Evolutionary conservation across 2,329 filamentous ascomycete species (phyloP), one percentile per base, ranked within the genome.

Genomic region (Ascocoryne sarcoides): DNA sequence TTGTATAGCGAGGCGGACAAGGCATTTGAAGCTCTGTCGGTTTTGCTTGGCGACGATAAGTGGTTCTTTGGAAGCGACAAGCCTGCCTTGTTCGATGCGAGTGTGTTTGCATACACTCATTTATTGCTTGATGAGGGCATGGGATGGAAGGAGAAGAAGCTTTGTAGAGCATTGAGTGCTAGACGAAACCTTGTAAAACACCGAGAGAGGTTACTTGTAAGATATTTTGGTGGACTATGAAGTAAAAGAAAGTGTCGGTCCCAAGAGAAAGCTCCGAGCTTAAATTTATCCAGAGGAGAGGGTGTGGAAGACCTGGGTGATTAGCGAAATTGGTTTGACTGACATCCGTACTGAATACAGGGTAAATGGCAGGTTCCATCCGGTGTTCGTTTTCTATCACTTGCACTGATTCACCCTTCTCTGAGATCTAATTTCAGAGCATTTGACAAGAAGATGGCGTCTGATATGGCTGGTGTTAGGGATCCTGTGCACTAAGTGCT

Each of bases 71-170:
- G 51, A 2, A 50, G 43, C 18, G 45, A 52, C 3, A 48, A 45
- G 5, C 86, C 90, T 0, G 77, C 79, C 0, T 57, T 90, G 17
- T 90, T 96, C 52, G 92, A 98, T 63, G 89, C 90, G 5, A 79
- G 77, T 39, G 76, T 96, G 2, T 96, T 95, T 64, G 80, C 87
- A 3, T 98, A 95, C 62, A 89, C 85, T 0, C 78, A 93, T 60
- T 66, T 94, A 37, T 67, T 96, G 38, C 63, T 94, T 37, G 77
- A 84, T 44, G 70, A 78, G 23, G 55, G 54, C 2, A 55, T 57
- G 32, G 50, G 50, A 48, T 89, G 84, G 84, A 67, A 65, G 43
- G 76, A 84, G 42, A 71, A 70, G 45, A 66, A 69, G 39, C 63
- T 94, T 37, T 67, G 61, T 10, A 68, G 72, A 40, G 64, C 74